These are phyloP conservation scores for Komagataella ulmi DNA, from an alignment of 805 yeast genomes.

Conservation along the genomic window DNA sequence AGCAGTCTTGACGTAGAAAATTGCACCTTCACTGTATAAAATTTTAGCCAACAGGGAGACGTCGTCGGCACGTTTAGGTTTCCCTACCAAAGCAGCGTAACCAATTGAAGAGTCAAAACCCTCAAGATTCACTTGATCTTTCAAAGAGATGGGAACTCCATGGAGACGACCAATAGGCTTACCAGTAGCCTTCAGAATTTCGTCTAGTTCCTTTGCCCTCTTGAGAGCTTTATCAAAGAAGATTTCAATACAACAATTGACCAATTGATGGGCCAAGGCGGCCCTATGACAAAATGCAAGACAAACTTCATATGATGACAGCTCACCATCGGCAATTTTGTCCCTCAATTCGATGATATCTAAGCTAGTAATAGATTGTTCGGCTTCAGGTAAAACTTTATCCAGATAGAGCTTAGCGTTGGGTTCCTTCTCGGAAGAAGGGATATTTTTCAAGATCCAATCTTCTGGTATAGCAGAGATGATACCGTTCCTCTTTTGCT, in stretches of 20 bases:
- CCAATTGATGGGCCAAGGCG: constrained; percentile 14
- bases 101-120: constrained; percentile 18
- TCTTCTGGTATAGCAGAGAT: constrained; percentile 12
- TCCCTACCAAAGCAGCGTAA: constrained; percentile 5
- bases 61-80: constrained; percentile 2
- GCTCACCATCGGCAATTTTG: constrained; percentile 5
- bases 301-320: constrained; percentile 9
- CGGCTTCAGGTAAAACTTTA: constrained; percentile 10
- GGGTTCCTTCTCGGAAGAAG: constrained; percentile 15
- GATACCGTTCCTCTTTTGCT: not conserved
- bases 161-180: constrained; percentile 11
- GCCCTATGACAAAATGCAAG: constrained; percentile 16
- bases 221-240: constrained; percentile 11
- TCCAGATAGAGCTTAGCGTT: constrained; percentile 11
- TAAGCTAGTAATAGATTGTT: constrained; percentile 9
- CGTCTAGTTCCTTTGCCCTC: constrained; percentile 10
- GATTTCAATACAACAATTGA: constrained; percentile 13
- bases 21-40: constrained; percentile 13
- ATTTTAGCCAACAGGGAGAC: constrained; percentile 10
- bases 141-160: constrained; percentile 32
- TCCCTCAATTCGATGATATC: constrained; percentile 9
- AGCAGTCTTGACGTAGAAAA: constrained; percentile 39
- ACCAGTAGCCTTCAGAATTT: constrained; percentile 5
- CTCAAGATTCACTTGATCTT: constrained; percentile 28
- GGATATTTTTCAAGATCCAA: constrained; percentile 15